Conservation (phyloP, 1,284 basidiomycete genomes). For the Cryptococcus depauperatus region DNA sequence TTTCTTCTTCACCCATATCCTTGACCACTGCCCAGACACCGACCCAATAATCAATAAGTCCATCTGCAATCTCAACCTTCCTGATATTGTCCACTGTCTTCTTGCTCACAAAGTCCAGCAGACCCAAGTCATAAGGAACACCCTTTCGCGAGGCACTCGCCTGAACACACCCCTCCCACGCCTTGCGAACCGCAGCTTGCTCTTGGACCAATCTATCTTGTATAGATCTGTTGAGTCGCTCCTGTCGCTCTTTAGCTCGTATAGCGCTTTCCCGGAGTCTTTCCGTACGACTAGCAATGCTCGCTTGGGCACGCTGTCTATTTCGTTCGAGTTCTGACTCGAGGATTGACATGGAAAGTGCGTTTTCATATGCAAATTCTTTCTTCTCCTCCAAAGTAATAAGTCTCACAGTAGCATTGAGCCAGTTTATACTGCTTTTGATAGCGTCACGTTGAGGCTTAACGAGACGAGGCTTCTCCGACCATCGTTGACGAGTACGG, state of each 20-base stretch:
- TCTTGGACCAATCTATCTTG: constrained; percentile 25
- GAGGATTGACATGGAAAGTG: constrained; percentile 17
- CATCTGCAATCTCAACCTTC: constrained; percentile 9
- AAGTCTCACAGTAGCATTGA: constrained; percentile 4
- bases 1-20: constrained; percentile 5
- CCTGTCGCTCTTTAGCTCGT: constrained; percentile 8
- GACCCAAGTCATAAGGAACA: constrained; percentile 14
- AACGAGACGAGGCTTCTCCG: constrained; percentile 15
- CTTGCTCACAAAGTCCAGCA: constrained; percentile 21
- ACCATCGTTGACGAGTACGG: constrained; percentile 23
- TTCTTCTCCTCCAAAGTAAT: constrained; percentile 18
- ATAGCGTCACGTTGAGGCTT: constrained; percentile 26
- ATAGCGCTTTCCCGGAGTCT: constrained; percentile 3
- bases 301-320: constrained; percentile 4
- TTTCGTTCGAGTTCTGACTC: constrained; percentile 15
- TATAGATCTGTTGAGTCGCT: constrained; percentile 10
- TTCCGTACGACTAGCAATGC: constrained; percentile 3
- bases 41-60: constrained; percentile 16
- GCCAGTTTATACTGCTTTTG: constrained; percentile 17
- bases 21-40: constrained; percentile 11
- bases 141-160: constrained; percentile 15
- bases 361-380: constrained; percentile 28
- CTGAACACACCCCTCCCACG: constrained; percentile 27
- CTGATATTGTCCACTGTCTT: constrained; percentile 12
- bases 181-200: constrained; percentile 15